phyloP scores from a whole-genome alignment of 352 stramenopile species.

The Phytophthora parvispora region DNA sequence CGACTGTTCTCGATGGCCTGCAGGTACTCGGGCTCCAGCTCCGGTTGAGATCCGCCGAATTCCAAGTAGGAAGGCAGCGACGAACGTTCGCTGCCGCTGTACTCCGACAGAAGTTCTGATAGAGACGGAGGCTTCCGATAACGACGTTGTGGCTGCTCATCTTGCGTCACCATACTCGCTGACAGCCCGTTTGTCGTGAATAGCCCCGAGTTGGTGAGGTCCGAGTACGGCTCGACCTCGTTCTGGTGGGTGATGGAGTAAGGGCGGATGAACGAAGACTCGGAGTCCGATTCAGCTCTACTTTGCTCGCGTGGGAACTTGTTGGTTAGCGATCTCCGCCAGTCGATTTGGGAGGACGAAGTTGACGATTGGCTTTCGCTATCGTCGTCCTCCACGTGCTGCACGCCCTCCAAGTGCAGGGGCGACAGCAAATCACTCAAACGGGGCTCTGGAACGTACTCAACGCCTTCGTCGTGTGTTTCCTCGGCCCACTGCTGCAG shows the following conservation, averaged over 20 bases:
- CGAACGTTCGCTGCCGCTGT: slow-evolving; percentile 45
- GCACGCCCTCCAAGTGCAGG: slow-evolving; percentile 32
- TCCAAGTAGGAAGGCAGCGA: slow-evolving; percentile 40
- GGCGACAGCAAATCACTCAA: slow-evolving; percentile 38
- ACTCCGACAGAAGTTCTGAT: slow-evolving; percentile 74
- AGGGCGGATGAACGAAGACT: slow-evolving; percentile 28
- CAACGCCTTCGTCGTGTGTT: slow-evolving; percentile 10
- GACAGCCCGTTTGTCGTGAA: slow-evolving; percentile 32
- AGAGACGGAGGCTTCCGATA: slow-evolving; percentile 56
- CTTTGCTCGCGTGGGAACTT: slow-evolving; percentile 8
- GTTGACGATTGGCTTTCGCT: slow-evolving; percentile 47
- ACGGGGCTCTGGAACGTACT: slow-evolving; percentile 28
- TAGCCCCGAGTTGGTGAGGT: slow-evolving; percentile 39
- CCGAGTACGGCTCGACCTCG: slow-evolving; percentile 22
- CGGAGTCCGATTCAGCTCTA: slow-evolving; percentile 15
- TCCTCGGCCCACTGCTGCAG: slow-evolving; percentile 48
- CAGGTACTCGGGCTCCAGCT: slow-evolving; percentile 49
- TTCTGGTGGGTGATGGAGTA: slow-evolving; percentile 27
- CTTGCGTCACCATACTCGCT: slow-evolving; percentile 30
- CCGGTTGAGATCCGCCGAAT: slow-evolving; percentile 32
- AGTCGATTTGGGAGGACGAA: slow-evolving; percentile 44
- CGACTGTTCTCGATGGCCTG: slow-evolving; percentile 31
- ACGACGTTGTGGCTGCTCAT: slow-evolving; percentile 24
- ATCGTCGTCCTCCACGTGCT: slow-evolving; percentile 38
- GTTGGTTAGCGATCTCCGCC: slow-evolving; percentile 23